Percentiles rank a stretch among this genome's conserved stretches.
phyloP scores from a whole-genome alignment of 352 stramenopile genomes.

The Globisporangium cystogenes region DNA sequence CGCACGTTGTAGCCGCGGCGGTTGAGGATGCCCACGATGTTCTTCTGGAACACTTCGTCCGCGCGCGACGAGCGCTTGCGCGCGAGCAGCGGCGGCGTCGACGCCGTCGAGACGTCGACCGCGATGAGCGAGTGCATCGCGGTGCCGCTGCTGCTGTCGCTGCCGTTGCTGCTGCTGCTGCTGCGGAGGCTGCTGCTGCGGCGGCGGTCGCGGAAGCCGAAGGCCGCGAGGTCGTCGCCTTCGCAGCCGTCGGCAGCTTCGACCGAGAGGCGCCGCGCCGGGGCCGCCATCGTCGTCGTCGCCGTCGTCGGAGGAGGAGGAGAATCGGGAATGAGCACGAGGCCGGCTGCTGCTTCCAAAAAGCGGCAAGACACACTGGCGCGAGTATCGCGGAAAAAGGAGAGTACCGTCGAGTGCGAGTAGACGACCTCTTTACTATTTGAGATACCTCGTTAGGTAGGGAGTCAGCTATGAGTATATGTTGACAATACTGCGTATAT shows the following conservation, averaged over 20 bases:
- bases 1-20: slow-evolving; percentile 82
- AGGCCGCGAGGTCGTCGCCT: not conserved
- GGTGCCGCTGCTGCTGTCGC: slow-evolving; percentile 1
- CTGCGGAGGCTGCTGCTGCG: not conserved
- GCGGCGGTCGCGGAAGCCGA: not conserved
- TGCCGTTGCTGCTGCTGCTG: not conserved
- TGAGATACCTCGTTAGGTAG: too few species aligned
- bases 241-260: not conserved
- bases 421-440: too few species aligned
- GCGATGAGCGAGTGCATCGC: slow-evolving; percentile 1
- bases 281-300: too few species aligned
- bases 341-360: too few species aligned
- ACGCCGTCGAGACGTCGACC: slow-evolving; percentile 2
- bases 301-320: too few species aligned
- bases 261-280: not conserved
- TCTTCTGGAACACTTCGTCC: slow-evolving; percentile 64
- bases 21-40: slow-evolving; percentile 70
- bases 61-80: slow-evolving; percentile 15
- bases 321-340: not conserved
- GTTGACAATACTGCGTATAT: too few species aligned
- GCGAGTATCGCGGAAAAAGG: too few species aligned
- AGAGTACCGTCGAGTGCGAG: too few species aligned
- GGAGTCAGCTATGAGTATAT: too few species aligned
- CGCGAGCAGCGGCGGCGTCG: slow-evolving; percentile 2
- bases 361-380: too few species aligned